Evolutionary conservation across 768 basidiomycete genomes (phyloP).

Genomic region (Floccularia luteovirens): DNA sequence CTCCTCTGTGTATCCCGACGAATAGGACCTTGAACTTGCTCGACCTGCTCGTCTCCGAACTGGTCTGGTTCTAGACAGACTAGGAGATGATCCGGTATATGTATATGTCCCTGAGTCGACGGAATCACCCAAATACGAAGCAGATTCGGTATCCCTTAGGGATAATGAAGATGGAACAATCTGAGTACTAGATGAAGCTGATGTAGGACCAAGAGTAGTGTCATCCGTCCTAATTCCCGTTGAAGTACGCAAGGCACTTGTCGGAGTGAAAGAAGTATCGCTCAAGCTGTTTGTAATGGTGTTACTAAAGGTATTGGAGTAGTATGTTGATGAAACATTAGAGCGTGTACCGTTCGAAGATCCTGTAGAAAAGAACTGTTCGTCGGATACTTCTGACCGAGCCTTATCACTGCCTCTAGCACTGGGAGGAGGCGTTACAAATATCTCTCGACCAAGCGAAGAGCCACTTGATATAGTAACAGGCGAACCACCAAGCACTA

Average conservation of each 20-base stretch:
- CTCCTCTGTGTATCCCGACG: conserved; percentile 33
- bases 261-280: conserved; percentile 17
- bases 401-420: conserved; percentile 23
- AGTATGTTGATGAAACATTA: conserved; percentile 27
- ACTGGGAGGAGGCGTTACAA: conserved; percentile 35
- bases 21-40: conserved; percentile 31
- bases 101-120: conserved; percentile 31
- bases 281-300: too few relatives aligned
- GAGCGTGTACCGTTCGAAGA: conserved; percentile 21
- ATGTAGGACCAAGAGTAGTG: conserved; percentile 20
- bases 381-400: conserved; percentile 25
- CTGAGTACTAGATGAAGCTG: conserved; percentile 30
- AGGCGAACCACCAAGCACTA: conserved; percentile 47
- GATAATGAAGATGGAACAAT: conserved; percentile 44
- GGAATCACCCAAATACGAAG: conserved; percentile 51
- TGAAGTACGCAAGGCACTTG: conserved; percentile 15
- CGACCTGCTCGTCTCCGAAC: conserved; percentile 43
- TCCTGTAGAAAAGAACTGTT: conserved; percentile 31
- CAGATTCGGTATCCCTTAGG: conserved; percentile 37
- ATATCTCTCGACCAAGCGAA: conserved; percentile 31
- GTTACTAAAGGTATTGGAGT: too few relatives aligned
- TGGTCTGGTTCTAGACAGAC: conserved; percentile 49
- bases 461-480: conserved; percentile 71
- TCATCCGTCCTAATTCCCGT: conserved; percentile 20
- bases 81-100: conserved; percentile 42